These are phyloP conservation scores for Scleroderma citrinum DNA, from an alignment of 768 basidiomycete species.

Conservation along the genomic window DNA sequence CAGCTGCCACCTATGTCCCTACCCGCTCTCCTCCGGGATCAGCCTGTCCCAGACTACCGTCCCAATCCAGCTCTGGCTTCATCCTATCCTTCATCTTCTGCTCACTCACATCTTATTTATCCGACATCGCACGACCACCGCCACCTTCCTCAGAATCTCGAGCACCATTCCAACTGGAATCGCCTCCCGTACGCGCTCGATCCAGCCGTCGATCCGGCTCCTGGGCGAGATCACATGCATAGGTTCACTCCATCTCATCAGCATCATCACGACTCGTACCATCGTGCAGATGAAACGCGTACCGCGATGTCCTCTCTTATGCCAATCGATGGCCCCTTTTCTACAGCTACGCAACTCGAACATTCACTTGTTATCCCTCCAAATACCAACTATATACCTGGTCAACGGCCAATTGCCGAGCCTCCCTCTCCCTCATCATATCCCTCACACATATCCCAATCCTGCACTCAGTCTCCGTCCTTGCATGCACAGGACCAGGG, in stretches of 20 bases:
- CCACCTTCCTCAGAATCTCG: neutral
- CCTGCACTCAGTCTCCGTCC: no score
- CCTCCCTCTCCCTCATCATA: neutral
- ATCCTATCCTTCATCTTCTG: conserved; percentile 3
- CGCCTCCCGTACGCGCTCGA: conserved; percentile 4
- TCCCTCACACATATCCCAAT: neutral
- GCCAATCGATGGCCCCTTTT: neutral
- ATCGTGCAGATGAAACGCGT: conserved; percentile 2
- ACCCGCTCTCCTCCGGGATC: conserved; percentile 1
- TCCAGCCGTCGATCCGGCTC: neutral
- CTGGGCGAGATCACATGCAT: conserved; percentile 1
- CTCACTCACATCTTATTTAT: neutral
- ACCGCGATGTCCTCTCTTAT: neutral
- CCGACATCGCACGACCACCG: neutral
- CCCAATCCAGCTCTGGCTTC: neutral
- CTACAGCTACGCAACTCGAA: neutral
- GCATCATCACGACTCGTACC: neutral
- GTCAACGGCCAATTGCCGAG: neutral
- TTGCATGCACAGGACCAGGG: neutral
- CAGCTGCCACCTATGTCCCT: conserved; percentile 18
- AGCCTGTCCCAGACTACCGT: conserved; percentile 3
- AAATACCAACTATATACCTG: neutral
- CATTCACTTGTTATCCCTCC: neutral
- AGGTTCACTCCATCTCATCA: conserved; percentile 3
- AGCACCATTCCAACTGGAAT: neutral